Conservation (phyloP, 345 rosid genomes). For the Acer campestre region DNA sequence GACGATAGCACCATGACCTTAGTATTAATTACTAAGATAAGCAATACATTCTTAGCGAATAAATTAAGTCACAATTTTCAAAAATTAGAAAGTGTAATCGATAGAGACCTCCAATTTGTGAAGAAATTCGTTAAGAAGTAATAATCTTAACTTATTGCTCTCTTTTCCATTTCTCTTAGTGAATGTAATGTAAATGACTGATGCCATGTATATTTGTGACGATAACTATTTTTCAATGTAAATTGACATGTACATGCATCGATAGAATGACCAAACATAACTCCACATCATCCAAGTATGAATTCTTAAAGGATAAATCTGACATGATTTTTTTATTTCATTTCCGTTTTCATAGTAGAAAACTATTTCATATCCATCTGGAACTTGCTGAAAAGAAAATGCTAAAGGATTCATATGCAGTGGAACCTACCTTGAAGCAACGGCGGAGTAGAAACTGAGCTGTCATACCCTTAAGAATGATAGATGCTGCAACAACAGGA, state of each 20-base stretch:
- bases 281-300: not conserved
- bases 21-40: not conserved
- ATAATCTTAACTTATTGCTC: not conserved
- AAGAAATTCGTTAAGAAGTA: not conserved
- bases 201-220: not conserved
- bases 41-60: not conserved
- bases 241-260: not conserved
- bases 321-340: not conserved
- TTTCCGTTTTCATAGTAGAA: not conserved
- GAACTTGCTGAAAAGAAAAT: not conserved
- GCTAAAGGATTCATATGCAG: not conserved
- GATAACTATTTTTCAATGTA: not conserved
- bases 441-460: conserved; percentile 68
- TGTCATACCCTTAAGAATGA: conserved; percentile 90
- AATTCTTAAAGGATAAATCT: not conserved
- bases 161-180: not conserved
- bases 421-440: conserved; percentile 75
- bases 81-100: not conserved
- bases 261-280: not conserved
- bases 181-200: not conserved
- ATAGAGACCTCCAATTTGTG: not conserved
- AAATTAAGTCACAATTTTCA: too few species aligned
- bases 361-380: not conserved
- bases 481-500: conserved; percentile 75
- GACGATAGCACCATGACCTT: not conserved